These are phyloP conservation scores for Flaveria ramosissima DNA, from an alignment of 129 eudicot species.

Conservation along the genomic window DNA sequence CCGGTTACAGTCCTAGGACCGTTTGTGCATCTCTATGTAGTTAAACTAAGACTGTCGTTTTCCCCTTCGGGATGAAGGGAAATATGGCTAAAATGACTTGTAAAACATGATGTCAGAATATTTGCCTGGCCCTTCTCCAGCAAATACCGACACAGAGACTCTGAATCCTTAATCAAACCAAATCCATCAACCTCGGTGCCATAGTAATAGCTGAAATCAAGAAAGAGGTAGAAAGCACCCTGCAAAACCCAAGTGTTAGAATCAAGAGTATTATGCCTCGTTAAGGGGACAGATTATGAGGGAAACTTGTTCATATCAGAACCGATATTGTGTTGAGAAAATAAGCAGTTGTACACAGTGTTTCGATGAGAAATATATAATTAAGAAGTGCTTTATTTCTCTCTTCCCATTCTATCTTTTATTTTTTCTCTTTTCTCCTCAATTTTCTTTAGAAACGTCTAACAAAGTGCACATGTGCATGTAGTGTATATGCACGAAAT, in stretches of 20 bases:
- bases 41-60: background rate
- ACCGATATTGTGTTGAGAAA: too few relatives aligned
- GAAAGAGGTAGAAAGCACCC: slow-evolving; percentile 98
- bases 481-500: too few relatives aligned
- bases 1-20: background rate
- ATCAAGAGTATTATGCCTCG: too few relatives aligned
- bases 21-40: background rate
- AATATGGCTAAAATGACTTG: background rate
- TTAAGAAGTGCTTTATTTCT: too few relatives aligned
- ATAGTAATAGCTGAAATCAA: slow-evolving; percentile 92
- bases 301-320: background rate
- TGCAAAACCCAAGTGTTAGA: slow-evolving; percentile 39
- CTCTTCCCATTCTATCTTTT: too few relatives aligned
- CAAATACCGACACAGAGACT: slow-evolving; percentile 84
- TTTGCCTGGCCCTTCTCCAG: slow-evolving; percentile 90
- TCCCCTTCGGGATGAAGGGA: background rate
- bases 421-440: too few relatives aligned
- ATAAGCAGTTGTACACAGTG: too few relatives aligned
- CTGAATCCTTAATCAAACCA: slow-evolving; percentile 76
- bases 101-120: background rate
- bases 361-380: too few relatives aligned
- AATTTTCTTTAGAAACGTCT: too few relatives aligned
- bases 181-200: slow-evolving; percentile 77
- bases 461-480: too few relatives aligned
- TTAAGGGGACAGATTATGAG: background rate